Conservation (phyloP, 148 eudicot species). For the Nepenthes mirabilis region DNA sequence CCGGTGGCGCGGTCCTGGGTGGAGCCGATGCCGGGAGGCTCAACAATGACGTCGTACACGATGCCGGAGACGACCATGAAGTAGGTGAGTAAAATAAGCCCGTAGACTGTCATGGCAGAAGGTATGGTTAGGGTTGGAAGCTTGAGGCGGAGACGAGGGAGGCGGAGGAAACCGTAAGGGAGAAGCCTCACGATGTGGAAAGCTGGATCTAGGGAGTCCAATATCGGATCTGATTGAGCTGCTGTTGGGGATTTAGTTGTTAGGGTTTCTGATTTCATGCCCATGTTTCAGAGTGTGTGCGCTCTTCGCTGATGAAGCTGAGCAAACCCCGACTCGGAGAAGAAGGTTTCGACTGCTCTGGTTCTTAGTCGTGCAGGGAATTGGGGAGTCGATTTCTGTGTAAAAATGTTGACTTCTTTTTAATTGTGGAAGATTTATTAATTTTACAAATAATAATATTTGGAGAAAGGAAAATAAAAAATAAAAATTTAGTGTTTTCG, state of each 20-base stretch:
- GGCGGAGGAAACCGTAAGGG: slow-evolving; percentile 56
- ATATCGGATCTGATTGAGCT: slow-evolving; percentile 1
- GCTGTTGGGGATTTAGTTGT: not conserved
- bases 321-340: too few species aligned
- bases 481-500: too few species aligned
- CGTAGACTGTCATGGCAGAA: slow-evolving; percentile 48
- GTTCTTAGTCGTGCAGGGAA: too few species aligned
- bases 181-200: slow-evolving; percentile 32
- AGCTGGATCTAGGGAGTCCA: slow-evolving; percentile 38
- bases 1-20: slow-evolving; percentile 64
- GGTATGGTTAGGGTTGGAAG: slow-evolving; percentile 68
- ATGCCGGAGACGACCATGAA: slow-evolving; percentile 87
- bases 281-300: not conserved
- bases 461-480: too few species aligned
- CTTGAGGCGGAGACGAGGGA: slow-evolving; percentile 70
- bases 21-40: slow-evolving; percentile 93
- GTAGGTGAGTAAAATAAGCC: slow-evolving; percentile 78
- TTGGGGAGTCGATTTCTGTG: too few species aligned
- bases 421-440: too few species aligned
- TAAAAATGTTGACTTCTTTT: too few species aligned
- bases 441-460: too few species aligned
- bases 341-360: too few species aligned
- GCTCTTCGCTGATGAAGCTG: too few species aligned
- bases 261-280: not conserved
- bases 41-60: slow-evolving; percentile 87